Evolutionary conservation across 1,284 basidiomycete genomes (phyloP), one percentile per base, ranked within the genome.

Genomic region (Lentinus polychrous): DNA sequence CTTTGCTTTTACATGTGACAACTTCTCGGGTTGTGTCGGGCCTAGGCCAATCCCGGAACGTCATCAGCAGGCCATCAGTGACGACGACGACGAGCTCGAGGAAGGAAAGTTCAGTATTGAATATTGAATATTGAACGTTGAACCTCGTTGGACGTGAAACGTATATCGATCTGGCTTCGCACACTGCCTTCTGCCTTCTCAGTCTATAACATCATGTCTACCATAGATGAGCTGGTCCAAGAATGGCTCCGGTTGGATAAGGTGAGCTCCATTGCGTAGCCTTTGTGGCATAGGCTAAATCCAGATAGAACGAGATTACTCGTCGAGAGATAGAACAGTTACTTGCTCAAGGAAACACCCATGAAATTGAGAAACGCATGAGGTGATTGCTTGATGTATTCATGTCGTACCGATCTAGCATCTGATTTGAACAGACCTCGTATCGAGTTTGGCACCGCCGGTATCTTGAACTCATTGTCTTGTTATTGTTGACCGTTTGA

Each of bases 361-460:
- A 32, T 10, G 63, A 66, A 41, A 53, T 66, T 2, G 55, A 59
- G 43, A 63, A 55, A 40, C 57, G 65, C 23, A 54, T 66, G 58
- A 60, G 57, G 65, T 63, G 44, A 15, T 20, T 31, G 10, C 27
- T 46, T 31, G 12, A 18, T 6, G 17, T 40, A 7, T 37, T 7
- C 4, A 7, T 37, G 18, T 12, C 33, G 33, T 37, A 6, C 6
- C 14, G n/a, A 37, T 37, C 4, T n/a, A 4, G 5, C 7, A 37
- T 37, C 34, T 18, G 10, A 35, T 18, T 37, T 23, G 11, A 18
- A 50, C 34, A 86, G 83, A 53, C 67, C 70, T 11, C 78, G 90
- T 20, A 91, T 93, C 55, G 79, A 85, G 51, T 93, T 93, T 61
- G 90, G 90, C 5, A 93, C 90, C 27, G 90, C 90, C 51, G 89